Evolutionary conservation across 495 filamentous ascomycete species (phyloP), one percentile per base, ranked within the genome.

Genomic region (Margaritispora aquatica): DNA sequence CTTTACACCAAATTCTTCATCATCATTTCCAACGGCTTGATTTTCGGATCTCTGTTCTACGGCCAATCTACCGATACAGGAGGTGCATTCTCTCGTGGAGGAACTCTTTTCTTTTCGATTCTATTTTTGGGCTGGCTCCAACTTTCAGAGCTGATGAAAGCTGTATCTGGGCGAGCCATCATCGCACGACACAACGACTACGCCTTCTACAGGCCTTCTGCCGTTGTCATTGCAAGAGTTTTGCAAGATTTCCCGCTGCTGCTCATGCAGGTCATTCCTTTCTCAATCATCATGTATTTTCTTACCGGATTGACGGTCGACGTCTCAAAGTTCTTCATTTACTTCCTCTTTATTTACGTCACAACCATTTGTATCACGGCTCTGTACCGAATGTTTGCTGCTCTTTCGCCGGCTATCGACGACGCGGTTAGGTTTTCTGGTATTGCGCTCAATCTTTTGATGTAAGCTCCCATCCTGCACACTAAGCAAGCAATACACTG

Each of bases 1-100:
- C 75, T 92, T 1, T 84, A 86, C 68, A 92, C 87, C 38, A 90
- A 89, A 59, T 81, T 88, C 63, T 88, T 90, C 70, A 89, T 90
- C 65, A 86, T 89, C 61, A 70, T 92, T 46, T 77, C 84, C 26
- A 87, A 90, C 61, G 87, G 71, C n/a, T 75, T 93, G 7, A 85
- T 94, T 60, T 84, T 89, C 52, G 83, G 86, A 0, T 87, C 84
- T 38, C 71, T 92, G 34, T 92, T 91, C 72, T 88, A 86, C 63
- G 81, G 81, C 9, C 75, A 87, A 70, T 73, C 85, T 0, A 62
- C 79, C 29, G 76, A 85, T 62, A 88, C 86, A 23, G 77, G 73
- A 27, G 87, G 88, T 27, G 84, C 86, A 1, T 92, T 91, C 68
- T 73, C 81, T 8, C 80, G 86, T 50, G 80, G 86, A 4, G 88